Base-by-base conservation (phyloP, 495 filamentous ascomycete genomes). In the Aspergillus ellipticus region DNA sequence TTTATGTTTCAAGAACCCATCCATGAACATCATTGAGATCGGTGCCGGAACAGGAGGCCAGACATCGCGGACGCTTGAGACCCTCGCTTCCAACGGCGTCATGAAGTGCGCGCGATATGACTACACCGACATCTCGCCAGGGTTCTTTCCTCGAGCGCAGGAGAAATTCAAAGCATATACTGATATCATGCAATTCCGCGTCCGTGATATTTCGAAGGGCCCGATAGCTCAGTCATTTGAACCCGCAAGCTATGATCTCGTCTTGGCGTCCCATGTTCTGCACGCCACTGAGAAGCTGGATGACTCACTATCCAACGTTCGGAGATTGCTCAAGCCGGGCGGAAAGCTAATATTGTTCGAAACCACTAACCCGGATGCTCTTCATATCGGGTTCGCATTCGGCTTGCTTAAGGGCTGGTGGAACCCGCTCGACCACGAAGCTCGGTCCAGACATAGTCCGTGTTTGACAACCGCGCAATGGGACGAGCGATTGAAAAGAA, bases 211-310 rank as follows among this genome's bases (percentile, higher is more conserved):
- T 20, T 70, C 72, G 17, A 57, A 68, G 19, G 76, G 80, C 49
- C 78, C 77, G 2, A 31, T 53, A 0, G 55, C 66, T 19, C 82
- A 86, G 56, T 81, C 79, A 0, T 80, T 81, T 50, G 65, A 74
- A 11, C 53, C 43, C 8, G 70, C 51, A 4, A 56, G 59, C 0
- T 86, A 78, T 58, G 83, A 86, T 55, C 55, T 86, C 17, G 21
- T 46, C 9, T 19, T 46, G 13, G 42, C 42, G 13, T 19, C 42
- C 19, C 19, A 46, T 21, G 42, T 46, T 21, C 22, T 46, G 13
- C 42, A 46, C 42, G 42, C 42, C 2, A 46, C 42, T n/a, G n/a
- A n/a, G 11, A 22, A 11, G 7, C 13, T 46, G 7, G 19, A 24
- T 46, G 42, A 22, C 4, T 46, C 42, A 19, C 42, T 46, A 3